These are phyloP conservation scores for Chlamydomonas sphaeroides DNA, from an alignment of 139 green algal genomes.

Conservation along the genomic window DNA sequence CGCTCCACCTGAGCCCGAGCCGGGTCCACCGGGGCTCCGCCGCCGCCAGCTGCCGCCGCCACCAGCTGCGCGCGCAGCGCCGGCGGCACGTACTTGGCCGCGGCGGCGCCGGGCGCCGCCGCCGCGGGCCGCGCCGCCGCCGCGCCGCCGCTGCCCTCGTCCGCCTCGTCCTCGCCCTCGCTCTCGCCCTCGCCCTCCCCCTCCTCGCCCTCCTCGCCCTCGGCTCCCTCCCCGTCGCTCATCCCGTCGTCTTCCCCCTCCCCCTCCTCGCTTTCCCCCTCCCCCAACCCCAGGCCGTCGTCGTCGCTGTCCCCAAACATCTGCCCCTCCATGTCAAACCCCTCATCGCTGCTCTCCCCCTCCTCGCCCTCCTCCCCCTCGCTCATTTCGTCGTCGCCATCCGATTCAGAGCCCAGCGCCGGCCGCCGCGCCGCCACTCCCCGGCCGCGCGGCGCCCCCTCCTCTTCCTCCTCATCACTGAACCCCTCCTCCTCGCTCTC, in stretches of 20 bases:
- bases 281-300: not conserved
- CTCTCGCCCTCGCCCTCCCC: constrained; percentile 1
- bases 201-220: not conserved
- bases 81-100: constrained; percentile 70
- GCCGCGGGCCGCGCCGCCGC: not conserved
- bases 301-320: not conserved
- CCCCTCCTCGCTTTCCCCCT: not conserved
- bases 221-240: constrained; percentile 8
- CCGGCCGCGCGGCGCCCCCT: too few relatives aligned
- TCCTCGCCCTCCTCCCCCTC: not conserved
- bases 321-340: not conserved
- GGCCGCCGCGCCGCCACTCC: too few relatives aligned
- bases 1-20: constrained; percentile 48
- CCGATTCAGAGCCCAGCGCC: not conserved
- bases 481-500: not conserved
- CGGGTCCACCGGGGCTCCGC: constrained; percentile 1
- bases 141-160: not conserved
- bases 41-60: constrained; percentile 14
- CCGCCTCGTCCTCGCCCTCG: constrained; percentile 6
- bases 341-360: not conserved
- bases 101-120: not conserved
- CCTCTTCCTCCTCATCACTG: not conserved
- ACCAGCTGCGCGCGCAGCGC: constrained; percentile 54
- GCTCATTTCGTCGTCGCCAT: not conserved
- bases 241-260: not conserved